Percentiles rank a stretch among this genome's conserved stretches.
Conservation (phyloP, 2,329 filamentous ascomycete species). For the Aspergillus fumigatiaffinis region DNA sequence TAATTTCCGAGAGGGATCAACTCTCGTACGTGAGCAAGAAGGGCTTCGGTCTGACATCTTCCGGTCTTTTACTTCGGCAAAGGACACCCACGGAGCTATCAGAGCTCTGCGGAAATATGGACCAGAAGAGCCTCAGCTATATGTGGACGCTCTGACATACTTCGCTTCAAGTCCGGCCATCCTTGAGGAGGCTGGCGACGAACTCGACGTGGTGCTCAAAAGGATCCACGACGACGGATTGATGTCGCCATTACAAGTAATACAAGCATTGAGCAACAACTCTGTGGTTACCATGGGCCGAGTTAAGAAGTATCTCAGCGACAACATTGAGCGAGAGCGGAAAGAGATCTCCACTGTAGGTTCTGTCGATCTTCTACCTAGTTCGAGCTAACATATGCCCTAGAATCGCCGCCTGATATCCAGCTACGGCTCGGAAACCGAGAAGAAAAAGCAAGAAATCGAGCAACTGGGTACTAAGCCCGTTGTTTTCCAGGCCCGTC, state of each 20-base stretch:
- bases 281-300: constrained; percentile 94
- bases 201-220: constrained; percentile 73
- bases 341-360: constrained; percentile 69
- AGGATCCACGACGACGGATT: constrained; percentile 87
- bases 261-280: constrained; percentile 78
- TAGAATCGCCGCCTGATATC: constrained; percentile 74
- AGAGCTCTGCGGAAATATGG: constrained; percentile 89
- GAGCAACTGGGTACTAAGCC: constrained; percentile 73
- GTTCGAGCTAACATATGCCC: constrained; percentile 28
- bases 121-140: constrained; percentile 82
- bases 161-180: constrained; percentile 81
- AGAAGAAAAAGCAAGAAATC: constrained; percentile 73
- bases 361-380: not conserved
- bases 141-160: constrained; percentile 87
- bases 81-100: constrained; percentile 86
- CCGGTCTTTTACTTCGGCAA: constrained; percentile 87
- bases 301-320: constrained; percentile 86
- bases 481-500: constrained; percentile 81
- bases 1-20: constrained; percentile 83
- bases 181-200: constrained; percentile 80
- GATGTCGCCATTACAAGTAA: constrained; percentile 94
- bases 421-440: constrained; percentile 80
- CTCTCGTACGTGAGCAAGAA: constrained; percentile 88
- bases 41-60: constrained; percentile 93
- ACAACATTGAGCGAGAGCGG: constrained; percentile 83